Base-by-base conservation (phyloP, 352 stramenopile species). In the Pythium scleroteichum region DNA sequence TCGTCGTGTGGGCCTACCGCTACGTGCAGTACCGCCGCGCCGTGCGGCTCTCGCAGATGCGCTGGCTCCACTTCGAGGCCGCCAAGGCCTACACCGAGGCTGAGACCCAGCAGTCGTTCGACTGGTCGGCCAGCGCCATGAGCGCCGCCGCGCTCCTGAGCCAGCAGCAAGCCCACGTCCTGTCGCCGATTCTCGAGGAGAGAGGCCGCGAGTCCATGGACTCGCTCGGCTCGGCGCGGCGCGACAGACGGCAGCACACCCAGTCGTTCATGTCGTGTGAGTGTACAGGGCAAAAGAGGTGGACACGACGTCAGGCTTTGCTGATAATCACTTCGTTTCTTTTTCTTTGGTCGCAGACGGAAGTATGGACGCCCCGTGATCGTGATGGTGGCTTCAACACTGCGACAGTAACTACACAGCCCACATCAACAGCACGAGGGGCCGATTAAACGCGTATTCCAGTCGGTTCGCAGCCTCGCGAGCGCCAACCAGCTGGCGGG, bases 141-240 rank as follows among this genome's bases (percentile, higher is more conserved):
- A 32, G 20, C 48, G 16, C 39, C 22, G 47, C 46, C 4, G 32
- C 23, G 5, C 26, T 50, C n/a, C 46, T 57, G 17, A 27, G 33
- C 4, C 23, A 40, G 13, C 24, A 76, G 52, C 46, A 59, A 27
- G 74, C 77, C 14, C 73, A 85, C 51, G 41, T 89, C 52, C 72
- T 91, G 39, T 91, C 82, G 32, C 82, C 82, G 4, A 91, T 91
- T 62, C 68, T 77, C 2, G 82, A 91, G 44, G 82, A 91, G 57
- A 74, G 69, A 6, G 81, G 78, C 44, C 75, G 63, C 56, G 52
- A 66, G 8, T 65, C 51, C 12, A 51, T 66, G 33, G 58, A 63
- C 32, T 71, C 56, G 57, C 56, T 71, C n/a, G 46, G 51, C 44
- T 66, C 57, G 24, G 49, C 49, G 26, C 50, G 26, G 35, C 61